These are phyloP conservation scores for Kodamaea alishanica DNA, from an alignment of 1,139 yeast species.

Conservation along the genomic window DNA sequence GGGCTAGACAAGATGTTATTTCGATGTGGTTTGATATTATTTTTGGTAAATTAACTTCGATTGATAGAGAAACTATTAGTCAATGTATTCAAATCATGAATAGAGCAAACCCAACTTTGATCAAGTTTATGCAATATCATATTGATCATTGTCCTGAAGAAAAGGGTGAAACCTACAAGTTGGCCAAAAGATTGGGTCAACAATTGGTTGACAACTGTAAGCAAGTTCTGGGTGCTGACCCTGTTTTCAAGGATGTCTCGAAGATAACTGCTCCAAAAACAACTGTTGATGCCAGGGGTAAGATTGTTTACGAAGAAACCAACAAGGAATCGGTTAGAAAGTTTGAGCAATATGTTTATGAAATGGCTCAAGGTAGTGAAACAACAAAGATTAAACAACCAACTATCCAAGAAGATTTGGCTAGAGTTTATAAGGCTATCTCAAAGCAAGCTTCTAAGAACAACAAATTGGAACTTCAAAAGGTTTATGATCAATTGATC, in stretches of 20 bases:
- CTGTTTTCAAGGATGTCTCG: conserved; percentile 92
- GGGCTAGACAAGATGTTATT: conserved; percentile 98
- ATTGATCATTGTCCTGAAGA: conserved; percentile 87
- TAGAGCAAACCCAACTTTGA: conserved; percentile 89
- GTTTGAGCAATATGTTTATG: conserved; percentile 91
- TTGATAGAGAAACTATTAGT: conserved; percentile 93
- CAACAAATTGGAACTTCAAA: conserved; percentile 74
- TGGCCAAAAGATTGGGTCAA: conserved; percentile 86
- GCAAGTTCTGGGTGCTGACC: conserved; percentile 75
- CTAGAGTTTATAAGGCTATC: conserved; percentile 78
- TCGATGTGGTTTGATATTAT: conserved; percentile 93
- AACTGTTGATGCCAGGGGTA: conserved; percentile 82
- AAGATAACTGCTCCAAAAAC: conserved; percentile 96
- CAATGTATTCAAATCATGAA: conserved; percentile 98
- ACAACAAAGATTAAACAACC: conserved; percentile 68
- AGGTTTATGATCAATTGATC: conserved; percentile 73
- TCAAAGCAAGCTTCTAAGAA: conserved; percentile 63
- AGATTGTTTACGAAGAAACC: conserved; percentile 75
- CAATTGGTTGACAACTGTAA: conserved; percentile 94
- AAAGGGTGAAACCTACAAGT: conserved; percentile 84
- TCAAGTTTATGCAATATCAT: conserved; percentile 96
- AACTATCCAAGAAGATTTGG: conserved; percentile 78
- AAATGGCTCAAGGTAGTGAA: conserved; percentile 94
- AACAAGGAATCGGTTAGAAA: conserved; percentile 90
- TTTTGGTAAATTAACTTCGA: conserved; percentile 84